Evolutionary conservation across 495 filamentous ascomycete genomes (phyloP).

Genomic region (Aspergillus hancockii): DNA sequence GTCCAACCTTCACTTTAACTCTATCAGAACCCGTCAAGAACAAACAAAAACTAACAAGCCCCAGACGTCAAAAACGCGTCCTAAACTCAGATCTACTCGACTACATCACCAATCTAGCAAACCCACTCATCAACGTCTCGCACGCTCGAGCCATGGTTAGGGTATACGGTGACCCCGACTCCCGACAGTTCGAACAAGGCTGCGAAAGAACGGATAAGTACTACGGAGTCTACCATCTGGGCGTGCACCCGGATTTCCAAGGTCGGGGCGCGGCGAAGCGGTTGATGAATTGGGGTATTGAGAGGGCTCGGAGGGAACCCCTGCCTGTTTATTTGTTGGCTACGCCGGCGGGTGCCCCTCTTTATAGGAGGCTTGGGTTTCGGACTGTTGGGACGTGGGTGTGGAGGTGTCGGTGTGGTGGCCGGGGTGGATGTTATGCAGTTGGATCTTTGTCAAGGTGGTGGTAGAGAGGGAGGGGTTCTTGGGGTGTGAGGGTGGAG

Average conservation of each 20-base stretch:
- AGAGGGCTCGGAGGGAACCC: neutral
- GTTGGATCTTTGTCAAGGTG: neutral
- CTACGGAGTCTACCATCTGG: neutral
- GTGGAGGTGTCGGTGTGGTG: too few species aligned
- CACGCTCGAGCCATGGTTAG: neutral
- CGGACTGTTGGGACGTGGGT: neutral
- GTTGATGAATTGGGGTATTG: neutral
- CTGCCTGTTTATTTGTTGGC: neutral
- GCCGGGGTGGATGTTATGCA: neutral
- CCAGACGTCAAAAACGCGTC: neutral
- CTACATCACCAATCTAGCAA: neutral
- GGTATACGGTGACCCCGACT: neutral
- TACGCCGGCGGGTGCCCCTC: too few species aligned
- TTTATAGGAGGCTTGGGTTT: neutral
- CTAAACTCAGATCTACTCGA: neutral
- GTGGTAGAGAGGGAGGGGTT: too few species aligned
- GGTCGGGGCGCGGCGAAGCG: neutral
- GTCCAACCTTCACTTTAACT: too few species aligned
- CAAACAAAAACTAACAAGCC: too few species aligned
- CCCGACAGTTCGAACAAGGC: neutral
- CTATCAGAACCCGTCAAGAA: too few species aligned
- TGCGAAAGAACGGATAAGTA: neutral
- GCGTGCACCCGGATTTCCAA: neutral
- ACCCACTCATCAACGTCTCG: neutral
- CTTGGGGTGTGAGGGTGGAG: too few species aligned